A percentile compares a stretch with the other conserved stretches of the same genome.
phyloP scores from a whole-genome alignment of 2,329 filamentous ascomycete genomes.

The Colletotrichum sp. region DNA sequence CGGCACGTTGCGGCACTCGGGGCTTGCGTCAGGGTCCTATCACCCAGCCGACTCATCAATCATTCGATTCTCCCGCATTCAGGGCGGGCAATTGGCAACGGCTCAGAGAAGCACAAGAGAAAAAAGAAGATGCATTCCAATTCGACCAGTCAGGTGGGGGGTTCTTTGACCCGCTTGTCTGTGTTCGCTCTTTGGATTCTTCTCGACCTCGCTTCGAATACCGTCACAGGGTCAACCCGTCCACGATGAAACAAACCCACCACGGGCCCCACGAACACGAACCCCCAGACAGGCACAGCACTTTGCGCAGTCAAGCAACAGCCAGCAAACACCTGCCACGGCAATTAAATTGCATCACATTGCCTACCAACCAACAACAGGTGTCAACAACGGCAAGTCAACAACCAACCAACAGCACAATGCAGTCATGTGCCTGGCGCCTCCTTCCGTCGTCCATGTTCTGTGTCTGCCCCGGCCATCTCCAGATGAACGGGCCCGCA shows the following conservation, averaged over 20 bases:
- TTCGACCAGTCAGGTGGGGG: not conserved
- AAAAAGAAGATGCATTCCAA: not conserved
- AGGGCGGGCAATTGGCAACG: not conserved
- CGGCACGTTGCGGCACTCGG: not conserved
- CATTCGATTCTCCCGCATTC: not conserved
- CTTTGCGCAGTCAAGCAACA: not conserved
- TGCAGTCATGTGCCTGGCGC: not conserved
- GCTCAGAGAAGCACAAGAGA: not conserved
- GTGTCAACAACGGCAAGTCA: not conserved
- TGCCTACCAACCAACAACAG: not conserved
- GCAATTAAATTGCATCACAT: not conserved
- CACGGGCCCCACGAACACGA: not conserved
- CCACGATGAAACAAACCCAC: conserved; percentile 11
- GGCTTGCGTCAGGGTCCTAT: not conserved
- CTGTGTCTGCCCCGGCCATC: not conserved
- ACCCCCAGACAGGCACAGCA: not conserved
- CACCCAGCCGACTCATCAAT: not conserved
- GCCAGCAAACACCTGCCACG: not conserved
- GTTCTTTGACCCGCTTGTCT: not conserved
- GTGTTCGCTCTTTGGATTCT: not conserved
- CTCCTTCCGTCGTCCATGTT: not conserved
- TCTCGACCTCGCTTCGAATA: not conserved
- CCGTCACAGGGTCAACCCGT: conserved; percentile 2
- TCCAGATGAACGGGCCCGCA: not conserved
- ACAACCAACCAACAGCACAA: not conserved